Conservation (phyloP, 441 rosid species). For the Croton setiger region DNA sequence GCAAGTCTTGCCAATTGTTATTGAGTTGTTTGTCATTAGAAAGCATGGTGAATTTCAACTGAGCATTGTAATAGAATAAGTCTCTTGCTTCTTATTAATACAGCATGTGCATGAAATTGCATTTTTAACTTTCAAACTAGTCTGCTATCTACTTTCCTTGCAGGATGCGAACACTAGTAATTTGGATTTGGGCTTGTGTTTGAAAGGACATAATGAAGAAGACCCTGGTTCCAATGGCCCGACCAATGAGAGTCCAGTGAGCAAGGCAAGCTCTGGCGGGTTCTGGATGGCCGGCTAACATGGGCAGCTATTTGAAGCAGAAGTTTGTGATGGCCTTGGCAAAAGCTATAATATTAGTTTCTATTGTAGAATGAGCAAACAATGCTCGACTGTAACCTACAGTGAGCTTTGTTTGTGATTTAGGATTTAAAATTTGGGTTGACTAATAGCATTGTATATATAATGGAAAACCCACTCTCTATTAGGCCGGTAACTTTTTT, state of each 20-base stretch:
- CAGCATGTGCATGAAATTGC: not conserved
- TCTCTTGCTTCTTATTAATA: not conserved
- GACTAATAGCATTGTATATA: not conserved
- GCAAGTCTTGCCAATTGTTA: not conserved
- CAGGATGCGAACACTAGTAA: conserved; percentile 50
- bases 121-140: not conserved
- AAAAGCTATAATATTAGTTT: not conserved
- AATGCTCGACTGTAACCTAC: conserved; percentile 15
- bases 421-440: not conserved
- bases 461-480: not conserved
- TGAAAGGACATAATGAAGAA: conserved; percentile 41
- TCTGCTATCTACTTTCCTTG: conserved; percentile 18
- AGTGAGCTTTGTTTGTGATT: conserved; percentile 1
- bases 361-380: not conserved
- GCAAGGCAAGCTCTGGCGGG: conserved; percentile 26
- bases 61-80: not conserved
- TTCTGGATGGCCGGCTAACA: conserved; percentile 22
- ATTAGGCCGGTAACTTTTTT: too few species aligned
- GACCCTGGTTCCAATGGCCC: conserved; percentile 23
- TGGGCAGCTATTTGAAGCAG: not conserved
- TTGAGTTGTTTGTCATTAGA: not conserved
- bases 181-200: conserved; percentile 56
- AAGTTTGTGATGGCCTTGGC: not conserved
- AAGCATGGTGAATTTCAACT: not conserved
- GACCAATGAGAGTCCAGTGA: conserved; percentile 25